Evolutionary conservation across 2,329 filamentous ascomycete genomes (phyloP).

Genomic region (Lasiodiplodia sp.): DNA sequence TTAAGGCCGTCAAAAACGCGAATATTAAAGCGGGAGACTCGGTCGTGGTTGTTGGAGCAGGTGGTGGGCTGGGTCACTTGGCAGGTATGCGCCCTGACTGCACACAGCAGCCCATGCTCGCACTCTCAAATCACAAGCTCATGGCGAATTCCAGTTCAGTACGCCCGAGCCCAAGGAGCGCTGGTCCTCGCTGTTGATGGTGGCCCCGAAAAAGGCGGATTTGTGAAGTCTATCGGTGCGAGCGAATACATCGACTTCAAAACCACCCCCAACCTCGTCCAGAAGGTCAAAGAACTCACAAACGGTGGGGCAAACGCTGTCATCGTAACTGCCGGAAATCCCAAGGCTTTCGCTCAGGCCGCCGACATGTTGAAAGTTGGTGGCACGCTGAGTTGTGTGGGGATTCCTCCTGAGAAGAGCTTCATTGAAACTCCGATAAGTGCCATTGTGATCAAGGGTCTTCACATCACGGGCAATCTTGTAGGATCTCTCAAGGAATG

Average conservation of each 20-base stretch:
- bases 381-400: constrained; percentile 54
- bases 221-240: constrained; percentile 49
- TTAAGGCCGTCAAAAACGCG: constrained; percentile 48
- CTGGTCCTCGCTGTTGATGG: constrained; percentile 53
- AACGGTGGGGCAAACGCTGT: constrained; percentile 51
- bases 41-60: constrained; percentile 56
- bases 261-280: constrained; percentile 41
- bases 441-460: constrained; percentile 55
- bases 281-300: constrained; percentile 48
- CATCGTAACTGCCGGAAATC: constrained; percentile 53
- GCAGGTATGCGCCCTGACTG: constrained; percentile 34
- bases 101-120: too few species aligned
- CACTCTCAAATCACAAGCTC: background rate
- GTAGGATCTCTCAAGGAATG: constrained; percentile 56
- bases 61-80: constrained; percentile 55
- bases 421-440: constrained; percentile 51
- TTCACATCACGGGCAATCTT: constrained; percentile 54
- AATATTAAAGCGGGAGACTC: constrained; percentile 50
- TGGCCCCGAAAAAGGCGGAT: constrained; percentile 48
- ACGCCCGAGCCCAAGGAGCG: constrained; percentile 52
- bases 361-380: constrained; percentile 55
- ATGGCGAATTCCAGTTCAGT: constrained; percentile 45
- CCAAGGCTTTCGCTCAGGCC: constrained; percentile 51
- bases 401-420: constrained; percentile 49
- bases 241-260: constrained; percentile 52